phyloP scores from a whole-genome alignment of 352 stramenopile genomes.

The Aphanomyces astaci region DNA sequence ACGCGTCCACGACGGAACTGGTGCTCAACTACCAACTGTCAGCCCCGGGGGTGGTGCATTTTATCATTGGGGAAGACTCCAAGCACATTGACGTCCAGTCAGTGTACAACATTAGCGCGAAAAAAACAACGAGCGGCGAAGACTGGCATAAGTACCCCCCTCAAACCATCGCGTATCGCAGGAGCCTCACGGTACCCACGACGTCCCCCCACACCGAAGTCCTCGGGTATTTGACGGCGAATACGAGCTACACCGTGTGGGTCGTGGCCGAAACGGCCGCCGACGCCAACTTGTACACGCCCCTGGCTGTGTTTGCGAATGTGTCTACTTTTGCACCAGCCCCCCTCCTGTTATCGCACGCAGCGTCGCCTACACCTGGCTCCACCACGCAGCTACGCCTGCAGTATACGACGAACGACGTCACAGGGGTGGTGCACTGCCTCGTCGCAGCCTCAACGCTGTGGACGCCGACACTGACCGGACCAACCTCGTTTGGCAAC shows the following conservation, averaged over 20 bases:
- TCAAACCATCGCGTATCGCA: constrained; percentile 47
- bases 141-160: constrained; percentile 49
- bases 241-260: constrained; percentile 55
- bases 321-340: constrained; percentile 57
- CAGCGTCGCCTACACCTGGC: constrained; percentile 49
- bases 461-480: constrained; percentile 29
- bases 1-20: constrained; percentile 68
- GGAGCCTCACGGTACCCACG: constrained; percentile 34
- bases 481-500: constrained; percentile 49
- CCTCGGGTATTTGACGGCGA: constrained; percentile 50
- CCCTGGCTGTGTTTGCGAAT: constrained; percentile 34
- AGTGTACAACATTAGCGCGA: constrained; percentile 66
- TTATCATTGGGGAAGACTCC: constrained; percentile 42
- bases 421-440: constrained; percentile 45
- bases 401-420: constrained; percentile 29
- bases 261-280: constrained; percentile 44
- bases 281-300: constrained; percentile 53
- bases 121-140: constrained; percentile 31
- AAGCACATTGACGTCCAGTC: constrained; percentile 54
- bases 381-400: constrained; percentile 42
- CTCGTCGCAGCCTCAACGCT: constrained; percentile 38
- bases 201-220: constrained; percentile 38
- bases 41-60: constrained; percentile 61
- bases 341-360: constrained; percentile 54
- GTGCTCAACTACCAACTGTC: constrained; percentile 48